phyloP scores from a whole-genome alignment of 2,329 filamentous ascomycete species.

The Aspergillus novoparasiticus region DNA sequence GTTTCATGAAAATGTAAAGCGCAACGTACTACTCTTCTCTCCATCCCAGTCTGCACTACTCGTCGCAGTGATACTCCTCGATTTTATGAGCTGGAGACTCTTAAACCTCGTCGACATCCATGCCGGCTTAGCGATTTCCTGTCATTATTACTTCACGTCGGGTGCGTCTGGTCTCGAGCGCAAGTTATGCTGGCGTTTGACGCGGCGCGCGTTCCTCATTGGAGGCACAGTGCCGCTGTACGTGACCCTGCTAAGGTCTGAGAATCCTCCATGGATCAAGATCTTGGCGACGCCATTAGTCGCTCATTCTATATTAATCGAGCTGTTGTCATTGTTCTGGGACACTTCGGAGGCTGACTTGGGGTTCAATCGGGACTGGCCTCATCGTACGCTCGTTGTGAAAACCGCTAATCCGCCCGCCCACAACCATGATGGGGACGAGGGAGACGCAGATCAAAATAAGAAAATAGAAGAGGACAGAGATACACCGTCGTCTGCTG shows the following conservation, averaged over 20 bases:
- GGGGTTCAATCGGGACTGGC: background rate
- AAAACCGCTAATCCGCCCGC: background rate
- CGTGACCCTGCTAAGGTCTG: background rate
- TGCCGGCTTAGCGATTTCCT: background rate
- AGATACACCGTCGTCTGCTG: too few relatives aligned
- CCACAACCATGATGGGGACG: background rate
- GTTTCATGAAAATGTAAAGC: background rate
- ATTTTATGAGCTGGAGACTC: background rate
- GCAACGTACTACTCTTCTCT: background rate
- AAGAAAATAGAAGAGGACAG: background rate
- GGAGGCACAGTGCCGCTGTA: background rate
- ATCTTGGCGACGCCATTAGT: background rate
- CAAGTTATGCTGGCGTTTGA: background rate
- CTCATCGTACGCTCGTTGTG: background rate
- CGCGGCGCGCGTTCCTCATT: background rate
- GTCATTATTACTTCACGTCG: background rate
- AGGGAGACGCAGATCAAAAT: background rate
- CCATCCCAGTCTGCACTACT: background rate
- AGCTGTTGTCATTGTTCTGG: background rate
- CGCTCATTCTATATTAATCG: background rate
- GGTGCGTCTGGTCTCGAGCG: background rate
- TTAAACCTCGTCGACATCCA: background rate
- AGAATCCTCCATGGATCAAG: background rate
- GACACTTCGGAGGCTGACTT: background rate
- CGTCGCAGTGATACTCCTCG: background rate